Evolutionary conservation across 306 rosid species (phyloP).

Genomic region (Canavalia gladiata): DNA sequence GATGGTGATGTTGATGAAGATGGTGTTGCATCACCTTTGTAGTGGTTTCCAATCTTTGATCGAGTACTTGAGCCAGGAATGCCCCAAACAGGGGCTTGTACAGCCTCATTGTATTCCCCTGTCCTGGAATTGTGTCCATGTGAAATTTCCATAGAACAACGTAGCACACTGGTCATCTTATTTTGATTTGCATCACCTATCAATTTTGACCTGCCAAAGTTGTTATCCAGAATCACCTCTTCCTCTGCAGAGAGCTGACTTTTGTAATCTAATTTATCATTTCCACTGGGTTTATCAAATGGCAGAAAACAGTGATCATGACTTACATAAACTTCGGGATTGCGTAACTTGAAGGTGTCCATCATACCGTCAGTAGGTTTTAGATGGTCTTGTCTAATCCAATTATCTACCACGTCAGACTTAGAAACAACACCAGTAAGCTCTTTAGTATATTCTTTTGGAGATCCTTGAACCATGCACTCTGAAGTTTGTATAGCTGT

Average conservation of each 20-base stretch:
- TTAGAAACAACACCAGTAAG: slow-evolving; percentile 52
- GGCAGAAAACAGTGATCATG: slow-evolving; percentile 55
- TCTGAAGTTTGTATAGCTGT: slow-evolving; percentile 58
- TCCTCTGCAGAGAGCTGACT: slow-evolving; percentile 47
- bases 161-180: slow-evolving; percentile 49
- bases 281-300: slow-evolving; percentile 53
- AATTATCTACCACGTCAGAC: slow-evolving; percentile 53
- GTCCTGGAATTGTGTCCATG: slow-evolving; percentile 51
- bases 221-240: slow-evolving; percentile 59
- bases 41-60: slow-evolving; percentile 54
- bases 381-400: slow-evolving; percentile 58
- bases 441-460: slow-evolving; percentile 55
- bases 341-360: slow-evolving; percentile 54
- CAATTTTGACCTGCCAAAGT: slow-evolving; percentile 52
- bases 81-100: slow-evolving; percentile 64
- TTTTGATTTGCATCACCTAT: slow-evolving; percentile 46
- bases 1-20: slow-evolving; percentile 54
- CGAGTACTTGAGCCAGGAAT: slow-evolving; percentile 59
- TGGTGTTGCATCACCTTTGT: slow-evolving; percentile 46
- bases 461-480: slow-evolving; percentile 54
- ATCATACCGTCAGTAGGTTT: slow-evolving; percentile 66
- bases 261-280: slow-evolving; percentile 51
- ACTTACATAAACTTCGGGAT: slow-evolving; percentile 54
- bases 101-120: slow-evolving; percentile 63
- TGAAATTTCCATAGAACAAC: slow-evolving; percentile 58